Percentiles rank a stretch among this genome's conserved stretches.
phyloP scores from a whole-genome alignment of 805 yeast species.

The Wickerhamiella qilinensis region DNA sequence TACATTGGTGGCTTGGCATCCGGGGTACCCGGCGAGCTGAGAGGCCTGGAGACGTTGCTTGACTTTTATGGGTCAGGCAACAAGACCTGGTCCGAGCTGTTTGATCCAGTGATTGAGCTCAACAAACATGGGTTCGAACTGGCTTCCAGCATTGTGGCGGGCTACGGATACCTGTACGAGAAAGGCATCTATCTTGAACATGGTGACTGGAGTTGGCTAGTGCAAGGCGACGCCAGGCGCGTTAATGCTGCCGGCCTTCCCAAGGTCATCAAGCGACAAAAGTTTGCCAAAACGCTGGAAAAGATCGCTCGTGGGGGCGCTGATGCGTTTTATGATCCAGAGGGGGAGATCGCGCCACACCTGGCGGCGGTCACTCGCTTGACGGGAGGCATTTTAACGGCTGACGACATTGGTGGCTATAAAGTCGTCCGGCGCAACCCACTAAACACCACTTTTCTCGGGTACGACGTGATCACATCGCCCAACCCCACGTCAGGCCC shows the following conservation, averaged over 20 bases:
- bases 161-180: background rate
- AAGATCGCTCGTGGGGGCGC: slow-evolving; percentile 64
- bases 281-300: slow-evolving; percentile 50
- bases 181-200: slow-evolving; percentile 1
- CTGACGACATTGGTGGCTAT: slow-evolving; percentile 54
- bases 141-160: slow-evolving; percentile 16
- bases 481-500: slow-evolving; percentile 75
- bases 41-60: slow-evolving; percentile 57
- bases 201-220: slow-evolving; percentile 21
- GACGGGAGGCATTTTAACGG: slow-evolving; percentile 51
- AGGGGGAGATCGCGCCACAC: slow-evolving; percentile 52
- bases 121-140: slow-evolving; percentile 46
- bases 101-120: slow-evolving; percentile 58
- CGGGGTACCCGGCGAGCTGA: slow-evolving; percentile 82
- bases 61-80: slow-evolving; percentile 52
- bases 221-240: slow-evolving; percentile 7
- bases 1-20: slow-evolving; percentile 70
- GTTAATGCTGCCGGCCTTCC: background rate
- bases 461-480: slow-evolving; percentile 36
- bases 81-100: slow-evolving; percentile 52
- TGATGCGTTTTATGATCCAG: slow-evolving; percentile 67
- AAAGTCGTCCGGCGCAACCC: slow-evolving; percentile 31
- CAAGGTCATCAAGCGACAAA: slow-evolving; percentile 27
- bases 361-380: slow-evolving; percentile 34
- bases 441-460: slow-evolving; percentile 27